phyloP scores from a whole-genome alignment of 192 early-diverging fungal genomes.

The Podila clonocystis region DNA sequence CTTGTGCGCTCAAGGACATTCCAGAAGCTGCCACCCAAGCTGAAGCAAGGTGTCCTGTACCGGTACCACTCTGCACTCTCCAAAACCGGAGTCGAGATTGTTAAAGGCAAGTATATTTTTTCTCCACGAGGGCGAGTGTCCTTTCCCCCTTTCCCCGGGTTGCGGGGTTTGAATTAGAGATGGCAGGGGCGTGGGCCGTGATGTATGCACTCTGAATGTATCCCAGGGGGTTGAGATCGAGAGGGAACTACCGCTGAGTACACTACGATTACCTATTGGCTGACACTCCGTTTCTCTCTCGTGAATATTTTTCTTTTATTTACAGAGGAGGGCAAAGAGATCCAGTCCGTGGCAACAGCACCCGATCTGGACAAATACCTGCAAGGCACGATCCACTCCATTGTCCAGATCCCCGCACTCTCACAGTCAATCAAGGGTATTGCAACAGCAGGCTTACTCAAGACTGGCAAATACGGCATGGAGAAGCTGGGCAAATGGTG shows the following conservation, averaged over 20 bases:
- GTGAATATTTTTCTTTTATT: background rate
- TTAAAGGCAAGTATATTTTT: constrained; percentile 9
- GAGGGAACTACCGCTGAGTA: too few relatives aligned
- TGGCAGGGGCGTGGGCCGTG: too few relatives aligned
- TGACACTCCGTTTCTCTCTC: too few relatives aligned
- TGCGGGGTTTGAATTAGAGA: too few relatives aligned
- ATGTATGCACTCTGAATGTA: too few relatives aligned
- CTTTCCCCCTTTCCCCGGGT: too few relatives aligned
- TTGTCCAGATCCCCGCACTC: constrained; percentile 83
- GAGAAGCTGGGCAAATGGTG: constrained; percentile 68
- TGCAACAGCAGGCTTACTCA: constrained; percentile 83
- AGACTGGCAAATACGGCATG: constrained; percentile 69
- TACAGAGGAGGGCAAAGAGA: constrained; percentile 38
- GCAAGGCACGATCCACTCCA: constrained; percentile 64
- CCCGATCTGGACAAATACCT: constrained; percentile 40
- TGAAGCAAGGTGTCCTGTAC: constrained; percentile 59
- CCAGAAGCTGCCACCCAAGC: constrained; percentile 81
- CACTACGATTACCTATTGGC: too few relatives aligned
- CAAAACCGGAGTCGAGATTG: constrained; percentile 41
- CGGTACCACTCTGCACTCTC: constrained; percentile 43
- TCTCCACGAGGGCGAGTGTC: background rate
- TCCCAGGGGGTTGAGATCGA: too few relatives aligned
- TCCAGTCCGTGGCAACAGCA: constrained; percentile 47
- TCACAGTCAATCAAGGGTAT: constrained; percentile 94
- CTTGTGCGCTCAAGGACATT: constrained; percentile 73